These are phyloP conservation scores for Coccomyxa subellipsoidea DNA, from an alignment of 163 green algal species.

Conservation along the genomic window DNA sequence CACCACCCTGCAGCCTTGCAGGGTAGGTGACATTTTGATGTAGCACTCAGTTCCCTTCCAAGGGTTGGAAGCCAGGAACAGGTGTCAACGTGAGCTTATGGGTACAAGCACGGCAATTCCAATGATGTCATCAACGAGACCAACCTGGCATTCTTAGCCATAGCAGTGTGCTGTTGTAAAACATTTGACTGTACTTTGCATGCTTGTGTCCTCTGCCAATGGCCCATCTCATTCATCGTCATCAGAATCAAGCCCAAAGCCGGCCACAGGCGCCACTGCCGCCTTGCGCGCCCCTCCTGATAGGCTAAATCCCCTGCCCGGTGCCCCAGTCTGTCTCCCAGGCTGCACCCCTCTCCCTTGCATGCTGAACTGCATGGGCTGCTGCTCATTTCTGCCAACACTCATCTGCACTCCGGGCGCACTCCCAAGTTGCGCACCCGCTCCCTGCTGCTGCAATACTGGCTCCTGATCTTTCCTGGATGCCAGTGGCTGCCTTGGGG, in stretches of 20 bases:
- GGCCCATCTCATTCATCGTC: neutral
- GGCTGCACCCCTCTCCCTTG: neutral
- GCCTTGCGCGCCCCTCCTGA: neutral
- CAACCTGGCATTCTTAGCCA: no score
- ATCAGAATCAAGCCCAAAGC: conserved; percentile 6
- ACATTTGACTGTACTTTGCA: no score
- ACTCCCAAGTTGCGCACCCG: neutral
- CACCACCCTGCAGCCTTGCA: no score
- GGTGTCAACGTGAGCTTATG: no score
- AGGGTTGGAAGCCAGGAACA: no score
- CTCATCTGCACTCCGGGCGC: neutral
- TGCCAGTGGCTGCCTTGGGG: neutral
- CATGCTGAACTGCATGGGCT: neutral
- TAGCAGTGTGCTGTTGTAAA: no score
- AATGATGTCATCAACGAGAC: no score
- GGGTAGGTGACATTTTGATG: no score
- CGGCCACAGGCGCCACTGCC: neutral
- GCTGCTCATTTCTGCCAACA: neutral
- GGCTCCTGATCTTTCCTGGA: neutral
- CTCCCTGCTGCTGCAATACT: neutral
- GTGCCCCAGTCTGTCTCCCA: neutral
- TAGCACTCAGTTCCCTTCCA: no score
- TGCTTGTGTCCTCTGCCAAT: neutral
- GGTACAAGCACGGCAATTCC: no score
- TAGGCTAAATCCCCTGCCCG: neutral